A percentile compares a stretch with the other conserved stretches of the same genome.
These are phyloP conservation scores for Lepiota brunneoincarnata DNA, from an alignment of 768 basidiomycete genomes.

Conservation along the genomic window DNA sequence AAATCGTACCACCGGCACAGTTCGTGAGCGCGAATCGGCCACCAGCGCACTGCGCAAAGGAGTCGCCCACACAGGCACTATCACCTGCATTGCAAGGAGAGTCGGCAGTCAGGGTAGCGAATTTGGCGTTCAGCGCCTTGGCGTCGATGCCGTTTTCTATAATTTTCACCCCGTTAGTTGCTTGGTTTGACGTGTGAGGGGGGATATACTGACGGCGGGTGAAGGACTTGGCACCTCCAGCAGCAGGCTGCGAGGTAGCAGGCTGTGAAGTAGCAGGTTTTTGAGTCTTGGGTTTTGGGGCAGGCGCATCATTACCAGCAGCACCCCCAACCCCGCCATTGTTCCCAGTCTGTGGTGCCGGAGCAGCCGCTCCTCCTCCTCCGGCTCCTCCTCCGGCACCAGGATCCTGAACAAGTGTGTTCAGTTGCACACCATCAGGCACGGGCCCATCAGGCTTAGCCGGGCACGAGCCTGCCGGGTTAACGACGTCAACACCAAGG, in stretches of 20 bases:
- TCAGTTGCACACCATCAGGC: slow-evolving; percentile 43
- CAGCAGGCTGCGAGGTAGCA: too few relatives aligned
- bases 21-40: slow-evolving; percentile 40
- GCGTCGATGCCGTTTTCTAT: slow-evolving; percentile 48
- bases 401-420: slow-evolving; percentile 34
- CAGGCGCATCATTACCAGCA: slow-evolving; percentile 11
- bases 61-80: slow-evolving; percentile 40
- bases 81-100: slow-evolving; percentile 49
- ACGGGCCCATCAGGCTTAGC: slow-evolving; percentile 41
- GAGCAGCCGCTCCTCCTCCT: not conserved
- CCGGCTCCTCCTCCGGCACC: too few relatives aligned
- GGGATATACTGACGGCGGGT: slow-evolving; percentile 8
- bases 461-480: slow-evolving; percentile 45
- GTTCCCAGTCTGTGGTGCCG: not conserved
- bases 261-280: too few relatives aligned
- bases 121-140: slow-evolving; percentile 50
- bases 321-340: slow-evolving; percentile 16
- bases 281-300: slow-evolving; percentile 15
- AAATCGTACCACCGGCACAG: slow-evolving; percentile 37
- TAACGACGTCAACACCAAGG: slow-evolving; percentile 37
- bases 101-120: slow-evolving; percentile 39
- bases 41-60: slow-evolving; percentile 52
- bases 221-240: slow-evolving; percentile 23
- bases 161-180: not conserved
- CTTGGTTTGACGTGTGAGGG: too few relatives aligned